phyloP scores from a whole-genome alignment of 108 stramenopile genomes.

The Poteriospumella lacustris region DNA sequence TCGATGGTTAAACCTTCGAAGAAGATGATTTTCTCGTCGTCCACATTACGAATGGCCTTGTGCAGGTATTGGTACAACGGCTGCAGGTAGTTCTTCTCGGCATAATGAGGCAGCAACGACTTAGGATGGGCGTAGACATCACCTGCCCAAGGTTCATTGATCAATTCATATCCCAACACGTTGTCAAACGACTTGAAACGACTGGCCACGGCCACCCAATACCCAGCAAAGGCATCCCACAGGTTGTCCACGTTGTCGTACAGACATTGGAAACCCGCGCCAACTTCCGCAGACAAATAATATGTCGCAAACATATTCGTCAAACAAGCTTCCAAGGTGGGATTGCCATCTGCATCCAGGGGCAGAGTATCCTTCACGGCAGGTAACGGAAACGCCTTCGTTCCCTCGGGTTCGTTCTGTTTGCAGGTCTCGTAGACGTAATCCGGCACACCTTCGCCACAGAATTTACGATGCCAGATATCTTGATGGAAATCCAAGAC shows the following conservation, averaged over 20 bases:
- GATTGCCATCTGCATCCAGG: slow-evolving; percentile 2
- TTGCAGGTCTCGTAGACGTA: slow-evolving; percentile 13
- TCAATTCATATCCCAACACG: slow-evolving; percentile 37
- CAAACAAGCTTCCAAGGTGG: slow-evolving; percentile 30
- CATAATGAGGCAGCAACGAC: neutral
- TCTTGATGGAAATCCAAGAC: slow-evolving; percentile 41
- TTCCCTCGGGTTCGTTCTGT: neutral
- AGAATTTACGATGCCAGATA: slow-evolving; percentile 36
- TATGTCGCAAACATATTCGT: slow-evolving; percentile 16
- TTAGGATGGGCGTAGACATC: neutral
- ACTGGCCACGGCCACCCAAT: slow-evolving; percentile 27
- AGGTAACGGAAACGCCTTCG: slow-evolving; percentile 29
- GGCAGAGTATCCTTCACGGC: neutral
- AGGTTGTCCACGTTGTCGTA: slow-evolving; percentile 18
- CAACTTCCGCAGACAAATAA: slow-evolving; percentile 21
- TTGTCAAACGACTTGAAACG: neutral
- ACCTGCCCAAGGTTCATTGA: slow-evolving; percentile 32
- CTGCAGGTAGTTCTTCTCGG: slow-evolving; percentile 10
- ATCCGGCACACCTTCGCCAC: slow-evolving; percentile 38
- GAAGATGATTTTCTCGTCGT: slow-evolving; percentile 35
- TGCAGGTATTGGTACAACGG: slow-evolving; percentile 34
- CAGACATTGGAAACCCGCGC: slow-evolving; percentile 5
- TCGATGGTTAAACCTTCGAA: slow-evolving; percentile 32
- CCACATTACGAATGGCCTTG: slow-evolving; percentile 22
- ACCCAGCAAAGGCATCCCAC: slow-evolving; percentile 29